phyloP scores from a whole-genome alignment of 331 rosid species.

The Ulmus americana region DNA sequence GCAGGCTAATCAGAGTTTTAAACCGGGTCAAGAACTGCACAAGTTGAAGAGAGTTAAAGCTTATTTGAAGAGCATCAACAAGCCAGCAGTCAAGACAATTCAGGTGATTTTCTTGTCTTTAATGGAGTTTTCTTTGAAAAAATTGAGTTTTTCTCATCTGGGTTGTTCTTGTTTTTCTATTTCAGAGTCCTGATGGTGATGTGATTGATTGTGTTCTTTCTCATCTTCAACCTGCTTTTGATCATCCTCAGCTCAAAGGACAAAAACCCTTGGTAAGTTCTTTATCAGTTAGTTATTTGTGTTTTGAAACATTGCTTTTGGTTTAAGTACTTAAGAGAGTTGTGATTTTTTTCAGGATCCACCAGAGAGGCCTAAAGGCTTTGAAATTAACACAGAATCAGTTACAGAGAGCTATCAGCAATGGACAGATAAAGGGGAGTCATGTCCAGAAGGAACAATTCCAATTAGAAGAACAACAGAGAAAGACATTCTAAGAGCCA shows the following conservation, averaged over 20 bases:
- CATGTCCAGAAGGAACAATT: conserved; percentile 85
- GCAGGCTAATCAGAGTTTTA: conserved; percentile 48
- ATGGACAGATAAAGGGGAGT: conserved; percentile 72
- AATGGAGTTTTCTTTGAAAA: not conserved
- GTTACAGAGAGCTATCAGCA: conserved; percentile 51
- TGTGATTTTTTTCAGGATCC: conserved; percentile 54
- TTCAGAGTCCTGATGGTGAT: conserved; percentile 97
- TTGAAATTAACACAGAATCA: conserved; percentile 26
- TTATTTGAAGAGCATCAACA: conserved; percentile 63
- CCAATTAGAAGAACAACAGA: conserved; percentile 76
- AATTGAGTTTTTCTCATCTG: conserved; percentile 15
- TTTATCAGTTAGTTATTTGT: not conserved
- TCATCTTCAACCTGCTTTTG: conserved; percentile 93
- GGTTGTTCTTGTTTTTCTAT: conserved; percentile 13
- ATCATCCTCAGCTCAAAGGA: conserved; percentile 66
- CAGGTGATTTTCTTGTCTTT: conserved; percentile 46
- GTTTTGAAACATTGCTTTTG: not conserved
- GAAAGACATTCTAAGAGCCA: conserved; percentile 72
- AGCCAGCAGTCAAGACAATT: conserved; percentile 74
- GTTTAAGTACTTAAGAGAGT: not conserved
- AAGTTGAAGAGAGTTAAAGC: conserved; percentile 36
- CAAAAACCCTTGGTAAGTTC: conserved; percentile 63
- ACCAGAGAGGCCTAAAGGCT: conserved; percentile 74
- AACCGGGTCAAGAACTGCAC: conserved; percentile 36
- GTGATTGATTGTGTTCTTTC: conserved; percentile 74